These are phyloP conservation scores for Neurospora cerealis DNA, from an alignment of 495 filamentous ascomycete species.

Conservation along the genomic window DNA sequence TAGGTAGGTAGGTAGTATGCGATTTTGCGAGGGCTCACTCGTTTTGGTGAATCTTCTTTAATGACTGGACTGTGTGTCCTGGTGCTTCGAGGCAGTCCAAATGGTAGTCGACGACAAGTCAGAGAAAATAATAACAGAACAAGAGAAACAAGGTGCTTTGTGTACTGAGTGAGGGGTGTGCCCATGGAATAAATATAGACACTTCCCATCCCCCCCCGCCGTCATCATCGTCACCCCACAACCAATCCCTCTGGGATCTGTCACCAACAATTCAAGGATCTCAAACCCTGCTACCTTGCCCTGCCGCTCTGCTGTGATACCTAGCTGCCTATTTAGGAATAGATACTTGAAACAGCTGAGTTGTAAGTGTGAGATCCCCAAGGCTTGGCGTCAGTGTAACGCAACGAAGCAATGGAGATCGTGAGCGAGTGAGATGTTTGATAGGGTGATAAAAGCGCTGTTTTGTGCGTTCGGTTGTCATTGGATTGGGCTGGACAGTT, in stretches of 20 bases:
- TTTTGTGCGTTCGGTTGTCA: no score
- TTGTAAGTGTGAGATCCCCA: neutral
- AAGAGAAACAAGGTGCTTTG: neutral
- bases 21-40: neutral
- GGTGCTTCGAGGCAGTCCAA: no score
- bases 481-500: neutral
- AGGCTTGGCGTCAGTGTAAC: neutral
- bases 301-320: neutral
- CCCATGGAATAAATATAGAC: neutral
- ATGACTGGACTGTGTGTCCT: neutral
- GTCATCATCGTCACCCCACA: neutral
- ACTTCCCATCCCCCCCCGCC: neutral
- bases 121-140: neutral
- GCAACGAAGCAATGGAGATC: neutral
- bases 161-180: neutral
- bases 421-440: neutral
- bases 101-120: no score
- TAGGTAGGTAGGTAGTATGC: neutral
- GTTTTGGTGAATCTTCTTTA: neutral
- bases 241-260: neutral
- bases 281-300: neutral
- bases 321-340: neutral
- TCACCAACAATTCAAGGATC: neutral
- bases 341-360: neutral
- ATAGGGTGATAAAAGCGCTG: no score